These are phyloP conservation scores for Parachlorella kessleri DNA, from an alignment of 139 green algal genomes.

Conservation along the genomic window DNA sequence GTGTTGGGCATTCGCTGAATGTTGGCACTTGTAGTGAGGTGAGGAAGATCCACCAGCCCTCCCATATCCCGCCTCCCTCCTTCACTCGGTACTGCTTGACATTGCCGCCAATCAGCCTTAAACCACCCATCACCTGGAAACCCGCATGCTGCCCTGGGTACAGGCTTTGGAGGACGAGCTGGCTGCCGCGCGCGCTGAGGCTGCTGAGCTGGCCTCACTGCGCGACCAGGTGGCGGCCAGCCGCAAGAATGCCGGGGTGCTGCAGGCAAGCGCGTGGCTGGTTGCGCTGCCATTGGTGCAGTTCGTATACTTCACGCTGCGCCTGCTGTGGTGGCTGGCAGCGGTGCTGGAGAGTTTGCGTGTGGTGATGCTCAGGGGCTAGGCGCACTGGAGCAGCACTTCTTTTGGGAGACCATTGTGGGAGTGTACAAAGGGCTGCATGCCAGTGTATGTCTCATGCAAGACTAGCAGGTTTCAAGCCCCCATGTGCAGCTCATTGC, in stretches of 20 bases:
- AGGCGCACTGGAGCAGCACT: too few species aligned
- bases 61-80: background rate
- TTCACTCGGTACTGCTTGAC: too few species aligned
- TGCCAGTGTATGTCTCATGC: too few species aligned
- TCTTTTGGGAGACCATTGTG: too few species aligned
- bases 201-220: background rate
- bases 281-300: conserved; percentile 18
- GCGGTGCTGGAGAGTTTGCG: too few species aligned
- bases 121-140: too few species aligned
- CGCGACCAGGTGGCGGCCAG: background rate
- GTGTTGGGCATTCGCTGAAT: background rate
- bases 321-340: conserved; percentile 5
- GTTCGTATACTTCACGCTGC: background rate
- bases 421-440: too few species aligned
- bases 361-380: too few species aligned
- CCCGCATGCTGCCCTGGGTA: too few species aligned
- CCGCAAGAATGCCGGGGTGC: background rate
- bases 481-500: too few species aligned
- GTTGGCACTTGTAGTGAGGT: background rate
- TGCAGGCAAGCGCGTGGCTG: conserved; percentile 23
- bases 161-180: conserved; percentile 24
- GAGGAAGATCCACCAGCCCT: background rate
- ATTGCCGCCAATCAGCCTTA: too few species aligned
- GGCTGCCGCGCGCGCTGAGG: background rate
- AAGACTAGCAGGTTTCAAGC: too few species aligned